Evolutionary conservation across 148 eudicot species (phyloP), one percentile per base, ranked within the genome.

Genomic region (Mesembryanthemum crystallinum): DNA sequence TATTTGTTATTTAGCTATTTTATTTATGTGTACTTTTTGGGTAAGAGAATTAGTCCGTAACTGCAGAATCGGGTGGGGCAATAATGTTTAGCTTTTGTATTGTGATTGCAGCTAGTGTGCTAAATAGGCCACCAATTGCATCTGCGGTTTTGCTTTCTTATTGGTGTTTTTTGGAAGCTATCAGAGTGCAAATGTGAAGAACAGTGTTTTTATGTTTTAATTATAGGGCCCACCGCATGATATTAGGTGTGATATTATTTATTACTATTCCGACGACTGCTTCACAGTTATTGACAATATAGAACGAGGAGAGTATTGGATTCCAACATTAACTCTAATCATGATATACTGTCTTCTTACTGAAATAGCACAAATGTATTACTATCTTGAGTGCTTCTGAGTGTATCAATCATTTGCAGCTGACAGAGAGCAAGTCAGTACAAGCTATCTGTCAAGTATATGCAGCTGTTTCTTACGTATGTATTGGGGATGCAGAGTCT

Each of bases 381-480:
- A 9, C 30, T 79, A 57, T n/a, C 33, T 29, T 73, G 62, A 54
- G 27, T 57, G 29, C 57, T 47, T 57, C 52, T 69, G 47, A 68
- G 42, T 62, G 71, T 66, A 9, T 35, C 28, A 47, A 33, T 57
- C 57, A 35, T 77, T 33, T 89, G 78, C 82, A 94, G 98, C 74
- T 92, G 76, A 92, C 98, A 43, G 86, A 90, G 72, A 92, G 88
- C 89, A 95, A 92, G 84, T 90, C 98, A 37, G 72, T 85, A 79
- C 93, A 90, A 87, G 89, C 97, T 78, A 82, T 92, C 89, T 89
- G 92, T 86, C 94, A 95, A 81, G 85, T 95, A 52, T 95, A 95
- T 87, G 97, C 92, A 13, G 94, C 96, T 61, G 82, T 92, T 54
- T 92, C 98, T 67, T 89, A 87, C 83, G 87, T 95, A 65, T 90